Evolutionary conservation across 1,139 yeast species (phyloP).

Genomic region (Ogataea hybrid): DNA sequence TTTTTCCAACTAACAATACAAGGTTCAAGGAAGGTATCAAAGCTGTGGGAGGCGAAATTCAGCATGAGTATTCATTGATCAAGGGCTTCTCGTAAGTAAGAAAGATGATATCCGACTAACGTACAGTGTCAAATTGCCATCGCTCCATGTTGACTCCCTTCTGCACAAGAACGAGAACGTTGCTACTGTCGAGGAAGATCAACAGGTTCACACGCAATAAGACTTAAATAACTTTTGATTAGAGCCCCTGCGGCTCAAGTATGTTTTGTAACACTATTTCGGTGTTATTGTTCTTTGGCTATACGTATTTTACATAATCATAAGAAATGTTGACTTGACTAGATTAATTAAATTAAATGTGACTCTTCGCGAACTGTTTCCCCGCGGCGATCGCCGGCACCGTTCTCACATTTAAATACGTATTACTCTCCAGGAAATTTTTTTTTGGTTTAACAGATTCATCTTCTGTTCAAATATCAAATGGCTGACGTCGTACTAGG

Average conservation of each 20-base stretch:
- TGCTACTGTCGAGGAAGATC: slow-evolving; percentile 57
- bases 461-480: slow-evolving; percentile 3
- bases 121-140: slow-evolving; percentile 51
- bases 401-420: neutral
- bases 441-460: slow-evolving; percentile 17
- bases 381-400: slow-evolving; percentile 1
- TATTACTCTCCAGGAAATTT: neutral
- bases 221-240: neutral
- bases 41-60: too few species aligned
- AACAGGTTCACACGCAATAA: slow-evolving; percentile 46
- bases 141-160: slow-evolving; percentile 39
- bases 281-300: slow-evolving; percentile 3
- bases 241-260: neutral
- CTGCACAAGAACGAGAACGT: slow-evolving; percentile 46
- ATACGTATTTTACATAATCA: slow-evolving; percentile 4
- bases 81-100: too few species aligned
- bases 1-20: too few species aligned
- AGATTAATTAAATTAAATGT: slow-evolving; percentile 4
- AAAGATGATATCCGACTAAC: too few species aligned
- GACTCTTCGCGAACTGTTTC: slow-evolving; percentile 3
- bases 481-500: slow-evolving; percentile 96
- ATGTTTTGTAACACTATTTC: neutral
- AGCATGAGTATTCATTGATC: too few species aligned
- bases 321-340: slow-evolving; percentile 6
- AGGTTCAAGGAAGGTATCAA: too few species aligned